Base-by-base conservation (phyloP, 345 rosid species). In the Populus pruinosa region DNA sequence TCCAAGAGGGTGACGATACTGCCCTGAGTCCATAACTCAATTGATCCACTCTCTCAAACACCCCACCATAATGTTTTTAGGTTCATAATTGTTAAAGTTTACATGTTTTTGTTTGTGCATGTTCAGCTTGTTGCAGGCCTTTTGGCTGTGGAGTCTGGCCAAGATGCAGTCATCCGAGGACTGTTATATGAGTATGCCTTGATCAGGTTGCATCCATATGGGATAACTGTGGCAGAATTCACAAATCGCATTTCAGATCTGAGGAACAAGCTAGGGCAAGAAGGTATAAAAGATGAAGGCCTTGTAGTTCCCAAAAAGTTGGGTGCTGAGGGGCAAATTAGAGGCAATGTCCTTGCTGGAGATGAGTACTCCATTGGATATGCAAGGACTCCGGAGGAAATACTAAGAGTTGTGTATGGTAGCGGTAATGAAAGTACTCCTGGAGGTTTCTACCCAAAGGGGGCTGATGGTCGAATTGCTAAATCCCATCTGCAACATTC, bases 111-210 rank as follows among this genome's bases (percentile, higher is more conserved):
- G 25, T 65, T 43, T 11, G 59, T 47, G 53, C 5, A 5, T 16
- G 53, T 75, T 4, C 84, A 92, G 96, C 81, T 94, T 41, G 94
- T 90, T 23, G 93, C 94, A 8, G 94, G 94, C 27, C 94, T 91
- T 29, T 80, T 94, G 71, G 94, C 91, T 1, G 91, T 90, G 63
- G 93, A 90, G 81, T 87, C 97, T 0, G 98, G 96, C 6, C 98
- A 91, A 70, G 98, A 91, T 23, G 96, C 94, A 4, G 87, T 91
- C 13, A 88, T 94, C 66, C 76, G 96, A 75, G 80, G 84, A 72
- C 39, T 91, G 80, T 76, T 94, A 29, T 91, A 90, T 53, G 85
- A 86, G 76, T 61, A 55, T 18, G 87, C 85, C 0, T 0, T 2
- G 9, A 17, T 43, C 70, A 74, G 62, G 38, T 92, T 90, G 61